A percentile compares a stretch with the other conserved stretches of the same genome.
Evolutionary conservation across 208 protist genomes (phyloP).

Genomic region (Angomonas ambiguus): DNA sequence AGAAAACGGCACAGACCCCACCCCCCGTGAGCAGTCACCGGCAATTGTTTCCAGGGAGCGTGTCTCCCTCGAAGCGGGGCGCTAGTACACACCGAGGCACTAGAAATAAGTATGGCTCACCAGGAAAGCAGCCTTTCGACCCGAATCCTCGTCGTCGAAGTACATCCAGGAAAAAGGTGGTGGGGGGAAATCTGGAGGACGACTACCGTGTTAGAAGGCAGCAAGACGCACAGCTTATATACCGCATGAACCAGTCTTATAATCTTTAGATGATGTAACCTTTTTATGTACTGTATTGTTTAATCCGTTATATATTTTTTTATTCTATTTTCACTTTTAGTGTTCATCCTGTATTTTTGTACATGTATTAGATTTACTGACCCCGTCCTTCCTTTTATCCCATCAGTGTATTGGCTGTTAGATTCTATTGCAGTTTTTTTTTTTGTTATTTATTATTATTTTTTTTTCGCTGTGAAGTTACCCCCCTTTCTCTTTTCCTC

Average conservation of each 20-base stretch:
- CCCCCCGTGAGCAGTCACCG: neutral
- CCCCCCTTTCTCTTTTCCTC: neutral
- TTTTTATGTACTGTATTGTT: constrained; percentile 1
- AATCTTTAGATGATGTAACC: neutral
- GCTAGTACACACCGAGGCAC: neutral
- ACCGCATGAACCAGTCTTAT: constrained; percentile 17
- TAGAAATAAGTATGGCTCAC: neutral
- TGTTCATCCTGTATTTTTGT: neutral
- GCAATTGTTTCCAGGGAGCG: constrained; percentile 13
- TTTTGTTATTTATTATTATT: constrained; percentile 15
- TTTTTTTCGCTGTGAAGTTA: constrained; percentile 9
- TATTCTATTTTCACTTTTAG: constrained; percentile 14
- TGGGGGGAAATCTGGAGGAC: constrained; percentile 39
- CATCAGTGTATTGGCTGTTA: neutral
- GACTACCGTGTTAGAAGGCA: constrained; percentile 31
- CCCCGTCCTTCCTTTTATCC: neutral
- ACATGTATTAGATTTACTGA: constrained; percentile 4
- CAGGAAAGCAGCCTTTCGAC: constrained; percentile 10
- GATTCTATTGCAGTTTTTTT: constrained; percentile 6
- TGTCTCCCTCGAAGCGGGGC: constrained; percentile 5
- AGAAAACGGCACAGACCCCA: neutral
- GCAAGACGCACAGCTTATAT: constrained; percentile 40
- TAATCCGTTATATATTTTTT: constrained; percentile 12
- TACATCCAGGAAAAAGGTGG: constrained; percentile 14
- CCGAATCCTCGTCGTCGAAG: neutral